These are phyloP conservation scores for Penicillium sp. DNA, from an alignment of 2,329 filamentous ascomycete species.

Conservation along the genomic window DNA sequence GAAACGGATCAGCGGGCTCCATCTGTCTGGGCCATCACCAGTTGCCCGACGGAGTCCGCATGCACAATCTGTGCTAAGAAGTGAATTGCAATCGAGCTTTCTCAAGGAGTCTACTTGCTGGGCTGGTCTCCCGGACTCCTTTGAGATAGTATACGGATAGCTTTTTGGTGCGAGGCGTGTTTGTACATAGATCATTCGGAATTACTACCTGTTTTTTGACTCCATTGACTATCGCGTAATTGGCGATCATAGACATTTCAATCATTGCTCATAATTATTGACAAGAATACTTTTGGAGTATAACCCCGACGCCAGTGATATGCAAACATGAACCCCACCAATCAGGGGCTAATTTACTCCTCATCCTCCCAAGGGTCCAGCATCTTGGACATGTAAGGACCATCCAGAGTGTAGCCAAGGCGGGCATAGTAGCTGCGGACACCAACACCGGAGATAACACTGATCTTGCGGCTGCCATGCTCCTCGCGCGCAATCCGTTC, in stretches of 20 bases:
- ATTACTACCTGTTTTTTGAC: conserved; percentile 11
- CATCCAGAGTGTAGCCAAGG: conserved; percentile 90
- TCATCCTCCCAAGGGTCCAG: conserved; percentile 44
- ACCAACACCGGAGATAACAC: conserved; percentile 96
- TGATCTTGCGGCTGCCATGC: conserved; percentile 91
- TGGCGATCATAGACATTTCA: conserved; percentile 24
- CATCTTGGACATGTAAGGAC: conserved; percentile 70
- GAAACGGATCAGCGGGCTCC: conserved; percentile 10
- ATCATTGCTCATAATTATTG: conserved; percentile 26
- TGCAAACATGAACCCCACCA: conserved; percentile 8
- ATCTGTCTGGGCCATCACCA: neutral
- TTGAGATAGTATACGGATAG: conserved; percentile 11
- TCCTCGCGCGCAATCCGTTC: conserved; percentile 93
- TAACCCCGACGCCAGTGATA: conserved; percentile 20
- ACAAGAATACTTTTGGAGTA: conserved; percentile 16
- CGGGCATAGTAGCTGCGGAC: conserved; percentile 94
- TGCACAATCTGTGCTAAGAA: neutral
- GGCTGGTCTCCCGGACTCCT: conserved; percentile 20
- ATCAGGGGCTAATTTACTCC: conserved; percentile 21
- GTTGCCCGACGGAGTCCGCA: conserved; percentile 7
- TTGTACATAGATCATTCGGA: conserved; percentile 26
- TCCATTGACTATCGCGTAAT: conserved; percentile 6
- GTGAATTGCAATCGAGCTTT: conserved; percentile 4
- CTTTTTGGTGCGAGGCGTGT: conserved; percentile 8
- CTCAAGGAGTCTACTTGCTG: conserved; percentile 13